Evolutionary conservation across 331 rosid genomes (phyloP).

Genomic region (Malus hybrid): DNA sequence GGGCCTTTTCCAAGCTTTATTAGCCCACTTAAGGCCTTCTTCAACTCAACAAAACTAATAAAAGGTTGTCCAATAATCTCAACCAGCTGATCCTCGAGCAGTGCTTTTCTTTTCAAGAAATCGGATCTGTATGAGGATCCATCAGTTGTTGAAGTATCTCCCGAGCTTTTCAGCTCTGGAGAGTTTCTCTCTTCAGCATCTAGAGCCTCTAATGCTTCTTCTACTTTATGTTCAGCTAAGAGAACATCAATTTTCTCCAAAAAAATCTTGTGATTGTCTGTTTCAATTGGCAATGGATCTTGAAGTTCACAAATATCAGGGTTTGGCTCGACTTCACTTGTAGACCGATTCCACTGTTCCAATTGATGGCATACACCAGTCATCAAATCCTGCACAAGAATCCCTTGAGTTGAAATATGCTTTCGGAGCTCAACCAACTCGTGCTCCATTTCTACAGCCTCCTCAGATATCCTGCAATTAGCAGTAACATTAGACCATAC

Average conservation of each 20-base stretch:
- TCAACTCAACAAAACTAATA: slow-evolving; percentile 50
- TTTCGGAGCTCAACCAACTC: slow-evolving; percentile 82
- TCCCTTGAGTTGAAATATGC: slow-evolving; percentile 82
- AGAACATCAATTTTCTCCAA: slow-evolving; percentile 76
- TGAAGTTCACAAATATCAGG: slow-evolving; percentile 40
- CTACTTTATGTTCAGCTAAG: slow-evolving; percentile 76
- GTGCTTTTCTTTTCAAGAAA: slow-evolving; percentile 56
- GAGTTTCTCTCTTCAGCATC: slow-evolving; percentile 78
- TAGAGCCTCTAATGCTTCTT: slow-evolving; percentile 84
- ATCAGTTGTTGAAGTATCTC: slow-evolving; percentile 42
- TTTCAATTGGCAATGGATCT: slow-evolving; percentile 44
- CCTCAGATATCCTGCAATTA: slow-evolving; percentile 81
- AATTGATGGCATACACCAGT: slow-evolving; percentile 85
- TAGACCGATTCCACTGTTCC: slow-evolving; percentile 67
- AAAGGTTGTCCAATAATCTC: slow-evolving; percentile 65
- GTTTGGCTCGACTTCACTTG: slow-evolving; percentile 33
- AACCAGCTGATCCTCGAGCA: slow-evolving; percentile 61
- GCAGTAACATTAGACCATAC: slow-evolving; percentile 1
- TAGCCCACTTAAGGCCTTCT: slow-evolving; percentile 60
- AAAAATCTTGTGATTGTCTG: slow-evolving; percentile 36
- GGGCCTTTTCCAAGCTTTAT: slow-evolving; percentile 87
- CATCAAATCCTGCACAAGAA: slow-evolving; percentile 93
- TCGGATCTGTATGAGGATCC: slow-evolving; percentile 48
- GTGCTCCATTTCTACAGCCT: slow-evolving; percentile 89
- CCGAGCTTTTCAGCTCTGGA: slow-evolving; percentile 51